Conservation (phyloP, 2,329 filamentous ascomycete genomes). For the Amauroascus niger region DNA sequence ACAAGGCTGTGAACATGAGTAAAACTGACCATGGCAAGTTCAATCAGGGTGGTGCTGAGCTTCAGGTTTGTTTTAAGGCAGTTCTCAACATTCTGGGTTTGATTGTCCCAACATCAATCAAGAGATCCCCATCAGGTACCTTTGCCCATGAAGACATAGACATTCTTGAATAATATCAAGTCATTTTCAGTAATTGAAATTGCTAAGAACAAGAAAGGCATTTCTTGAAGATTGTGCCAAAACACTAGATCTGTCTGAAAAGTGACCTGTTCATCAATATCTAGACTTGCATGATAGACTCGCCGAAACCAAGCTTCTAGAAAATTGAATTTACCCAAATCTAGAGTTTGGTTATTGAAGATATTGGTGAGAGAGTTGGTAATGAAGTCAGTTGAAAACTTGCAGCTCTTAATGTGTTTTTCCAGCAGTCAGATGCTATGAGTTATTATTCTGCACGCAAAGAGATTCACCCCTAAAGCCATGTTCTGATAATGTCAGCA, state of each 20-base stretch:
- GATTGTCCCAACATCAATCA: not conserved
- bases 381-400: not conserved
- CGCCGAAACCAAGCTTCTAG: not conserved
- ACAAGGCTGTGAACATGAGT: not conserved
- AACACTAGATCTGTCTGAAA: not conserved
- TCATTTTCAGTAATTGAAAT: not conserved
- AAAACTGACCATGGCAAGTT: not conserved
- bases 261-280: not conserved
- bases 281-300: not conserved
- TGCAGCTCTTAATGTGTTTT: not conserved
- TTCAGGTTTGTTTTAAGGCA: not conserved
- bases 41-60: not conserved
- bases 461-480: not conserved
- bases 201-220: not conserved
- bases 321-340: not conserved
- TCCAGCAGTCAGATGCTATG: not conserved
- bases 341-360: not conserved
- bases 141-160: not conserved
- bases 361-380: not conserved
- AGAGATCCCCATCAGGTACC: not conserved
- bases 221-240: not conserved
- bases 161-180: not conserved
- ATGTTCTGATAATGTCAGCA: not conserved
- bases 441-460: not conserved
- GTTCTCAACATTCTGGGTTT: not conserved